A percentile compares a stretch with the other conserved stretches of the same genome.
These are phyloP conservation scores for Wallacemonas collosoma DNA, from an alignment of 208 protist species.

Conservation along the genomic window DNA sequence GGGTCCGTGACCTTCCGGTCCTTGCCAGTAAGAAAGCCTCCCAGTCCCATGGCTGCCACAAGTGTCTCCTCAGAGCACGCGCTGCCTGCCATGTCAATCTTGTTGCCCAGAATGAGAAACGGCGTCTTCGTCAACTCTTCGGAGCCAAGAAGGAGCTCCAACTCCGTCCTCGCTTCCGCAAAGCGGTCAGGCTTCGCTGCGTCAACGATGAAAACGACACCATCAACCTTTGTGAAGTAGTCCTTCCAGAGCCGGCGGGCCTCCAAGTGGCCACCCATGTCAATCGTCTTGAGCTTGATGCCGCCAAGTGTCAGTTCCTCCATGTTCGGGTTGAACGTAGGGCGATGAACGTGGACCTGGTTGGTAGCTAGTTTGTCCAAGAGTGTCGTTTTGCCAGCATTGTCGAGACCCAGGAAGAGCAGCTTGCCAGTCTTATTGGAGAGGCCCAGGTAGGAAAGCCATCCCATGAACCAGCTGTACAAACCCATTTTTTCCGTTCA, in stretches of 20 bases:
- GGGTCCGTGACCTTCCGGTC: constrained; percentile 82
- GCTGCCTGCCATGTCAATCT: constrained; percentile 96
- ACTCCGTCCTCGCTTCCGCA: constrained; percentile 94
- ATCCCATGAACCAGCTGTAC: constrained; percentile 94
- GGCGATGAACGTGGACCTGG: constrained; percentile 88
- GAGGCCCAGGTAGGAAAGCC: constrained; percentile 92
- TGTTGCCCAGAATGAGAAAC: constrained; percentile 99
- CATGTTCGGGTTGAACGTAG: constrained; percentile 92
- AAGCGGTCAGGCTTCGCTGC: constrained; percentile 96
- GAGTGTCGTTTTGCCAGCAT: constrained; percentile 99
- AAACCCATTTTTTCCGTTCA: constrained; percentile 49
- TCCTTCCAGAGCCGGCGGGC: constrained; percentile 98
- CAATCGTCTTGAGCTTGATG: constrained; percentile 99
- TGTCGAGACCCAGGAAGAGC: constrained; percentile 99
- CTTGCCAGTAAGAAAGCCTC: constrained; percentile 94
- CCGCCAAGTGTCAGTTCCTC: constrained; percentile 98
- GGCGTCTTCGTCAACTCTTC: constrained; percentile 96
- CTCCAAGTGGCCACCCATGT: constrained; percentile 98
- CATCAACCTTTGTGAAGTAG: constrained; percentile 99
- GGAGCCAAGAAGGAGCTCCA: constrained; percentile 95
- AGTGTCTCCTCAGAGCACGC: constrained; percentile 96
- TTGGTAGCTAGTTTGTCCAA: constrained; percentile 94
- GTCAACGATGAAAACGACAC: constrained; percentile 99
- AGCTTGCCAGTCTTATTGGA: constrained; percentile 94
- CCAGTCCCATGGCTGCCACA: constrained; percentile 90